Percentiles rank a stretch among this genome's conserved stretches.
phyloP scores from a whole-genome alignment of 1,139 yeast species.

The Scheffersomyces lignicola region DNA sequence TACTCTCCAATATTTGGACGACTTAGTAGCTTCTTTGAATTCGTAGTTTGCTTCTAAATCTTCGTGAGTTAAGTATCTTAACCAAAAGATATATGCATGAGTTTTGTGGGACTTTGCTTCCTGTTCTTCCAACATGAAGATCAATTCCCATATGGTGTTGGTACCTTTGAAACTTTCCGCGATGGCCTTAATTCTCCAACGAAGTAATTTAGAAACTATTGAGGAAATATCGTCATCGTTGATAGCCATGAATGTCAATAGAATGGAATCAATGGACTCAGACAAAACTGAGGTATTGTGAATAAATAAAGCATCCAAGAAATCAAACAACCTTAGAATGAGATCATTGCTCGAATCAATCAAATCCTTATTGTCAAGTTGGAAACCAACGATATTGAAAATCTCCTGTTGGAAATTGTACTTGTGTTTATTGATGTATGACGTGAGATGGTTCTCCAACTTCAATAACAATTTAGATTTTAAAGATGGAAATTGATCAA shows the following conservation, averaged over 20 bases:
- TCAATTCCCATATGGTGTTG: slow-evolving; percentile 43
- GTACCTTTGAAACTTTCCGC: slow-evolving; percentile 20
- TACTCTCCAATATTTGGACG: slow-evolving; percentile 55
- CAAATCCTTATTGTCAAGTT: slow-evolving; percentile 7
- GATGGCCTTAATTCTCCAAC: slow-evolving; percentile 49
- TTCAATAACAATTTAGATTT: background rate
- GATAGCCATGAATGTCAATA: slow-evolving; percentile 30
- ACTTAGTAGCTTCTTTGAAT: slow-evolving; percentile 35
- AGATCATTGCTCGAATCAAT: background rate
- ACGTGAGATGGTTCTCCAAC: slow-evolving; percentile 1
- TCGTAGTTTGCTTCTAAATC: slow-evolving; percentile 15
- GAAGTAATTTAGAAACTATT: slow-evolving; percentile 35
- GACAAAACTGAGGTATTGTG: slow-evolving; percentile 5
- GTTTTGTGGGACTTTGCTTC: slow-evolving; percentile 31
- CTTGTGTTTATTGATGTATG: background rate
- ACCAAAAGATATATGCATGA: slow-evolving; percentile 54
- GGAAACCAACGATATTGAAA: background rate
- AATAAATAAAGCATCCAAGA: slow-evolving; percentile 19
- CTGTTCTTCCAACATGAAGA: slow-evolving; percentile 35
- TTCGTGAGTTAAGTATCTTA: slow-evolving; percentile 44
- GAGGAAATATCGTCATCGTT: slow-evolving; percentile 34
- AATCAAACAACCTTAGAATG: slow-evolving; percentile 9
- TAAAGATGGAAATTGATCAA: background rate
- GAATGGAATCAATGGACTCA: slow-evolving; percentile 22
- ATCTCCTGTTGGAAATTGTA: slow-evolving; percentile 1